Percentiles rank a stretch among this genome's conserved stretches.
These are phyloP conservation scores for Ustilaginoidea virens DNA, from an alignment of 2,329 filamentous ascomycete species.

Conservation along the genomic window DNA sequence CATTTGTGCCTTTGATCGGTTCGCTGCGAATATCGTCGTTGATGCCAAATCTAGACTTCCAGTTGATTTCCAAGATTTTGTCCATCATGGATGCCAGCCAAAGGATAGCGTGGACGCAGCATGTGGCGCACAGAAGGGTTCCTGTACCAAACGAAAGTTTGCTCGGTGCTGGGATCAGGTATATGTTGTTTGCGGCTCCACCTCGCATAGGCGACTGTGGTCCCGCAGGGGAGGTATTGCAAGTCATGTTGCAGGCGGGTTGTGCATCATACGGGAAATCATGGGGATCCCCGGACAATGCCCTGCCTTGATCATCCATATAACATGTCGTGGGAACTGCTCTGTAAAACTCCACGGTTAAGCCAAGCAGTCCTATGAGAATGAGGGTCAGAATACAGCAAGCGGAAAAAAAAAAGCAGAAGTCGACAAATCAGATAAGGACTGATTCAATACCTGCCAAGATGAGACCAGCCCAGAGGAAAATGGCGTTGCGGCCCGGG, in stretches of 20 bases:
- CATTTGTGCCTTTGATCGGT: constrained; percentile 36
- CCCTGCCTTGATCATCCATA: constrained; percentile 19
- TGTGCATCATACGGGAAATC: constrained; percentile 28
- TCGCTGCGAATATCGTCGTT: constrained; percentile 18
- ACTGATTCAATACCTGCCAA: constrained; percentile 34
- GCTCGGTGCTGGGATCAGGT: constrained; percentile 42
- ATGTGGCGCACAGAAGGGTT: constrained; percentile 46
- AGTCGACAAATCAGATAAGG: too few relatives aligned
- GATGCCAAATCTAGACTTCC: constrained; percentile 26
- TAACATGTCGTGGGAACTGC: constrained; percentile 27
- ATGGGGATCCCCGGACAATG: constrained; percentile 17
- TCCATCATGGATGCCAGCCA: constrained; percentile 47
- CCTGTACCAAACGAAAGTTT: constrained; percentile 41
- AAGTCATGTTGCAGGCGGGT: constrained; percentile 30
- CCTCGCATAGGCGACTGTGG: constrained; percentile 39
- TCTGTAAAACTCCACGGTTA: constrained; percentile 51
- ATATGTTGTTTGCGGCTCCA: constrained; percentile 43
- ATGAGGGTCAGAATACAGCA: background rate
- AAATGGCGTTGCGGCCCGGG: constrained; percentile 49
- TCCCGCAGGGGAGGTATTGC: constrained; percentile 24
- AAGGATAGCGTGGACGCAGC: constrained; percentile 48
- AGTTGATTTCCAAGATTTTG: constrained; percentile 48
- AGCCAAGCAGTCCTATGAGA: constrained; percentile 40
- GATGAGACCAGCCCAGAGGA: constrained; percentile 47
- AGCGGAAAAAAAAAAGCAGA: background rate